phyloP scores from a whole-genome alignment of 371 early-diverging fungal genomes.

The Rhizopus sp. region DNA sequence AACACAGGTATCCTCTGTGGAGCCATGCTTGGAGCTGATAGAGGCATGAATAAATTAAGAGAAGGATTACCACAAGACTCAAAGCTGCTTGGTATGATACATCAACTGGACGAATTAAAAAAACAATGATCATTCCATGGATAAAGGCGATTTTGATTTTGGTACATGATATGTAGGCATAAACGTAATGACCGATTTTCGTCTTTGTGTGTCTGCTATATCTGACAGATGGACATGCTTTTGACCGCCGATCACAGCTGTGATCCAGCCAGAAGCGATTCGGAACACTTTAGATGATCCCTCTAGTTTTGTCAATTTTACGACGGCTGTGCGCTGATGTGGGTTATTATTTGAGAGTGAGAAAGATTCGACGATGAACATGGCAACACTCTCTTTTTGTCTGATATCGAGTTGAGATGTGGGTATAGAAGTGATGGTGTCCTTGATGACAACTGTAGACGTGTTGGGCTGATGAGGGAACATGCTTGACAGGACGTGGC shows the following conservation, averaged over 20 bases:
- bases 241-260: slow-evolving; percentile 27
- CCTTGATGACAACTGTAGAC: slow-evolving; percentile 21
- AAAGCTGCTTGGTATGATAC: slow-evolving; percentile 33
- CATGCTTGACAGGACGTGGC: slow-evolving; percentile 25
- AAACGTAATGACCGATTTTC: slow-evolving; percentile 15
- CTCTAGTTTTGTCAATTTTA: slow-evolving; percentile 37
- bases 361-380: slow-evolving; percentile 42
- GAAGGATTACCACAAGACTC: slow-evolving; percentile 35
- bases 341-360: slow-evolving; percentile 25
- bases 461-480: slow-evolving; percentile 22
- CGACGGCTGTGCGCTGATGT: slow-evolving; percentile 25
- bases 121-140: slow-evolving; percentile 15
- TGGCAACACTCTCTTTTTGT: slow-evolving; percentile 21
- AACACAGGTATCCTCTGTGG: slow-evolving; percentile 40
- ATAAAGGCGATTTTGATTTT: neutral
- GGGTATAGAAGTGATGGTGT: slow-evolving; percentile 17
- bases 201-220: slow-evolving; percentile 6
- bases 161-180: neutral
- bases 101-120: slow-evolving; percentile 31
- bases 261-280: slow-evolving; percentile 52
- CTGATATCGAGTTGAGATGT: slow-evolving; percentile 4
- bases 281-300: slow-evolving; percentile 50
- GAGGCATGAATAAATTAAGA: slow-evolving; percentile 42
- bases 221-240: neutral
- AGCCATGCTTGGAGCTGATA: slow-evolving; percentile 39